These are phyloP conservation scores for Physaria fendleri DNA, from an alignment of 345 rosid genomes.

Conservation along the genomic window DNA sequence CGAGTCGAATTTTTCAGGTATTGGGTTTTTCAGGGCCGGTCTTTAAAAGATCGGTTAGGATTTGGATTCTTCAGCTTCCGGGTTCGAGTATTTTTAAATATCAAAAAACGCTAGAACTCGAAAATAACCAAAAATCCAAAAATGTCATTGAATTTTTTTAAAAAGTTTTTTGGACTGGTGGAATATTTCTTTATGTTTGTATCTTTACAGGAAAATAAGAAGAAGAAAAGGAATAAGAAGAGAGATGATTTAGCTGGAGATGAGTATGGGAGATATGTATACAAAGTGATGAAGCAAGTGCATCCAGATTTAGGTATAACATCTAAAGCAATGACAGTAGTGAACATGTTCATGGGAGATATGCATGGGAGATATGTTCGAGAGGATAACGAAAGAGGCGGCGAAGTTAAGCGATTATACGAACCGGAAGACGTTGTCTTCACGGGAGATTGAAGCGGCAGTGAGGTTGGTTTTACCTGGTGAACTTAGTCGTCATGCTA, in stretches of 20 bases:
- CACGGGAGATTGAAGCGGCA: constrained; percentile 63
- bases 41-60: too few species aligned
- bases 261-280: constrained; percentile 59
- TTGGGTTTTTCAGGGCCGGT: too few species aligned
- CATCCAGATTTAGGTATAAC: constrained; percentile 68
- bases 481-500: constrained; percentile 67
- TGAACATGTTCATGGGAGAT: constrained; percentile 64
- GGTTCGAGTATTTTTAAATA: too few species aligned
- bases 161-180: too few species aligned
- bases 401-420: constrained; percentile 38
- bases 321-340: constrained; percentile 56
- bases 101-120: too few species aligned
- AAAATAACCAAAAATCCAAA: too few species aligned
- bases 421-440: constrained; percentile 43
- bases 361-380: constrained; percentile 74
- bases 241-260: constrained; percentile 23
- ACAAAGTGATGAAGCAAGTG: constrained; percentile 56
- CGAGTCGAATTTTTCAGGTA: too few species aligned
- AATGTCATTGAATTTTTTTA: too few species aligned
- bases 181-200: too few species aligned
- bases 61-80: too few species aligned
- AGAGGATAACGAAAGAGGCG: constrained; percentile 59
- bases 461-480: constrained; percentile 69
- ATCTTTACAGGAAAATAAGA: background rate
- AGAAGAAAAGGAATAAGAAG: constrained; percentile 4